These are phyloP conservation scores for Mollisia scopiformis DNA, from an alignment of 2,329 filamentous ascomycete genomes.

Conservation along the genomic window DNA sequence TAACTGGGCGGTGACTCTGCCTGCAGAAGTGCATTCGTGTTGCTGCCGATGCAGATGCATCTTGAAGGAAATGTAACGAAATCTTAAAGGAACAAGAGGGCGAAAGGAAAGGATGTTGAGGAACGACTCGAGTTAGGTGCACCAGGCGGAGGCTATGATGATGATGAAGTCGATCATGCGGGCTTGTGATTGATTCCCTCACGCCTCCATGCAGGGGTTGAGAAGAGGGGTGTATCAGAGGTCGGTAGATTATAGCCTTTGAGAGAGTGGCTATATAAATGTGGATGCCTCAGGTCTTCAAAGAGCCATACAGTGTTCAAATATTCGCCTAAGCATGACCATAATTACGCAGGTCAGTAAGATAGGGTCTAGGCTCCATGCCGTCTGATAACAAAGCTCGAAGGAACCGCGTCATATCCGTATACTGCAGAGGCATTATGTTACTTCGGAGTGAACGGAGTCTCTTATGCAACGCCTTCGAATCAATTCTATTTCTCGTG, in stretches of 20 bases:
- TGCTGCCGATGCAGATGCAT: conserved; percentile 23
- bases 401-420: conserved; percentile 11
- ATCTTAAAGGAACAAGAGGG: not conserved
- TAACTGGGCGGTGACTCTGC: conserved; percentile 55
- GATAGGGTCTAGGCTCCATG: conserved; percentile 1
- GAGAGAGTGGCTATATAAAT: too few species aligned
- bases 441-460: conserved; percentile 18
- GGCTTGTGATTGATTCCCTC: too few species aligned
- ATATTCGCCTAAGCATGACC: conserved; percentile 1
- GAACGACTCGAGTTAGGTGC: not conserved
- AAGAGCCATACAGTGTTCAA: conserved; percentile 1
- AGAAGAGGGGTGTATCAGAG: conserved; percentile 3
- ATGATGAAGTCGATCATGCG: not conserved
- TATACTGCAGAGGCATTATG: not conserved
- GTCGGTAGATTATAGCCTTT: too few species aligned
- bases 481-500: conserved; percentile 10
- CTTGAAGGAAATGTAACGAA: conserved; percentile 8
- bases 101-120: conserved; percentile 2
- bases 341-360: too few species aligned
- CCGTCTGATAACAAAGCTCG: not conserved
- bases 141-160: too few species aligned
- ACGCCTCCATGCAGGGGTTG: conserved; percentile 12
- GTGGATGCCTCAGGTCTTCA: too few species aligned
- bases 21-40: conserved; percentile 55
- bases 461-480: conserved; percentile 3